Percentiles rank a stretch among this genome's conserved stretches.
These are phyloP conservation scores for Beauveria australis DNA, from an alignment of 2,329 filamentous ascomycete genomes.

Conservation along the genomic window DNA sequence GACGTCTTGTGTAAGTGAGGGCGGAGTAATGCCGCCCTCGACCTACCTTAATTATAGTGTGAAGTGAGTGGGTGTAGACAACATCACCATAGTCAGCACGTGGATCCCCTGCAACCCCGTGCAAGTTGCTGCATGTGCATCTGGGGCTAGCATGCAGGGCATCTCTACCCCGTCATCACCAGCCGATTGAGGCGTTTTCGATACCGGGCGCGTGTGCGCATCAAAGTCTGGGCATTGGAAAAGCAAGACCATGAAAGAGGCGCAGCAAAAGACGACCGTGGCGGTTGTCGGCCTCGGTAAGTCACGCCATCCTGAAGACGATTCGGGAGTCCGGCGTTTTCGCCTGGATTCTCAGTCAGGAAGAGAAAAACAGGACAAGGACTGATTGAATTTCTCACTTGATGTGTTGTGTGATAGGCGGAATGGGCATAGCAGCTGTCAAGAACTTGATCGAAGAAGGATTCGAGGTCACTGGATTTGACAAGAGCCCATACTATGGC, in stretches of 20 bases:
- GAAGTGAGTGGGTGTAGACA: too few relatives aligned
- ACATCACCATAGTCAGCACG: not conserved
- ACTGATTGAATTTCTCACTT: not conserved
- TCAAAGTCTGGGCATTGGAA: too few relatives aligned
- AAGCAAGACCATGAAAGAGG: not conserved
- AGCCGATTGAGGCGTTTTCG: too few relatives aligned
- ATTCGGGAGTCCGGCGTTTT: not conserved
- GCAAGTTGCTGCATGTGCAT: not conserved
- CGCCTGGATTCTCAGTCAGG: not conserved
- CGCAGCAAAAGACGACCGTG: not conserved
- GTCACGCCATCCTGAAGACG: not conserved
- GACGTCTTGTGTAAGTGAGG: too few relatives aligned
- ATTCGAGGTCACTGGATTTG: conserved; percentile 36
- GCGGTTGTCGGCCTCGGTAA: conserved; percentile 6
- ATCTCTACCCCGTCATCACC: not conserved
- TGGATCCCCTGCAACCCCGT: not conserved
- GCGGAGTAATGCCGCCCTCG: not conserved
- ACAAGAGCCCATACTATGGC: conserved; percentile 31
- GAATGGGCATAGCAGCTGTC: conserved; percentile 14
- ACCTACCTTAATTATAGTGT: too few relatives aligned
- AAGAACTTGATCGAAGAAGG: conserved; percentile 37
- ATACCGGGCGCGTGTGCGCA: too few relatives aligned
- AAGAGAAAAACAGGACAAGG: not conserved
- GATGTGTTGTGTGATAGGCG: not conserved
- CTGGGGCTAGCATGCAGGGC: not conserved